Evolutionary conservation across 345 rosid species (phyloP).

Genomic region (Eucalyptus sp.): DNA sequence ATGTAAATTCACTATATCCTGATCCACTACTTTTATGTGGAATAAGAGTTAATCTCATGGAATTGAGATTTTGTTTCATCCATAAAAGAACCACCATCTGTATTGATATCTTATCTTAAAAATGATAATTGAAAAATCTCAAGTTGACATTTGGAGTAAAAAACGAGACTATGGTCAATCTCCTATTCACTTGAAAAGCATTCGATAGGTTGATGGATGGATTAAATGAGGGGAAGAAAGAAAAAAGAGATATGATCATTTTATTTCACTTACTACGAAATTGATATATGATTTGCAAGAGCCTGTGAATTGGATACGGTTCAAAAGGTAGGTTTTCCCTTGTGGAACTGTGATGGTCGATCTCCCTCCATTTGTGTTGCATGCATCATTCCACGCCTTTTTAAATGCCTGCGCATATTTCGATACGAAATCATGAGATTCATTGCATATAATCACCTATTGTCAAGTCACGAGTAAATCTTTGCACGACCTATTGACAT

Average conservation of each 20-base stretch:
- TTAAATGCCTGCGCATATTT: background rate
- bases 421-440: background rate
- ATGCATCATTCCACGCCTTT: background rate
- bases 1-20: background rate
- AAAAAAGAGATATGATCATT: background rate
- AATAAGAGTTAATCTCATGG: accelerated
- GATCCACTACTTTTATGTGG: accelerated
- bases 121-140: background rate
- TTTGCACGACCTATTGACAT: background rate
- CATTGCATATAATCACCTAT: background rate
- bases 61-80: background rate
- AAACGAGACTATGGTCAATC: background rate
- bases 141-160: accelerated
- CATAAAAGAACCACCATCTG: accelerated
- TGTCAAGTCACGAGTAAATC: background rate
- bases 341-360: background rate
- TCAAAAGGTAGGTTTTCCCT: background rate
- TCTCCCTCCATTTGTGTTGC: background rate
- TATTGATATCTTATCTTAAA: background rate
- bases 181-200: background rate
- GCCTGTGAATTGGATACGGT: background rate
- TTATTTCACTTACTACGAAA: background rate
- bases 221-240: background rate
- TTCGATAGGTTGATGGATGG: background rate
- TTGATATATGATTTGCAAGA: background rate